Evolutionary conservation across 179 eudicot genomes (phyloP), one percentile per base, ranked within the genome.

Genomic region (Silene vulgaris): DNA sequence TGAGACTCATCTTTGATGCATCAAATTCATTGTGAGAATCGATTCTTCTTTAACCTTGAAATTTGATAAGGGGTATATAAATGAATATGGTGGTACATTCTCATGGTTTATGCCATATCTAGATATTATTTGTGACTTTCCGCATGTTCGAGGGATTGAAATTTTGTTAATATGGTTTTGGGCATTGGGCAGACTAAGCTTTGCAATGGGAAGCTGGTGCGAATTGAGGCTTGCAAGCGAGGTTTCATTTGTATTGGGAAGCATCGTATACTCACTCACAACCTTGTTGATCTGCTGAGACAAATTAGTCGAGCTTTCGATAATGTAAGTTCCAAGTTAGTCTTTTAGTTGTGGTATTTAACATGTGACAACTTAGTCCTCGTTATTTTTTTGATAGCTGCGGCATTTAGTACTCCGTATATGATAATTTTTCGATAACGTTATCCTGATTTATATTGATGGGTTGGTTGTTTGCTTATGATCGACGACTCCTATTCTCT

Each of bases 221-320:
- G 77, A 20, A 82, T 93, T 73, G 98, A 96, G 78, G 96, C 88
- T 81, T 93, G 97, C 86, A 87, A 84, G 50, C 88, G 92, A 77
- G 99, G 98, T 37, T 96, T 93, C 77, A 84, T 84, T 68, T 86
- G 86, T 74, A 75, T 79, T 74, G 98, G 99, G 74, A 96, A 93
- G 92, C 97, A 96, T 76, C 90, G 84, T 54, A 78, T 96, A 62
- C 86, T 91, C 80, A 84, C 89, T 83, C 98, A 93, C 87, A 93
- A 83, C 85, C 93, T 96, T 81, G 93, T 96, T 77, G 99, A 93
- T 85, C 77, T 96, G 89, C 77, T 96, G 63, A 86, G 98, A 13
- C 98, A 93, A 72, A 87, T 91, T 62, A 96, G 98, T 80, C 81
- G 98, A 84, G 94, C 96, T 75, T 96, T 96, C 76, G 99, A 96